Conservation (phyloP, 768 basidiomycete genomes). For the Fomitopsis pulvina region DNA sequence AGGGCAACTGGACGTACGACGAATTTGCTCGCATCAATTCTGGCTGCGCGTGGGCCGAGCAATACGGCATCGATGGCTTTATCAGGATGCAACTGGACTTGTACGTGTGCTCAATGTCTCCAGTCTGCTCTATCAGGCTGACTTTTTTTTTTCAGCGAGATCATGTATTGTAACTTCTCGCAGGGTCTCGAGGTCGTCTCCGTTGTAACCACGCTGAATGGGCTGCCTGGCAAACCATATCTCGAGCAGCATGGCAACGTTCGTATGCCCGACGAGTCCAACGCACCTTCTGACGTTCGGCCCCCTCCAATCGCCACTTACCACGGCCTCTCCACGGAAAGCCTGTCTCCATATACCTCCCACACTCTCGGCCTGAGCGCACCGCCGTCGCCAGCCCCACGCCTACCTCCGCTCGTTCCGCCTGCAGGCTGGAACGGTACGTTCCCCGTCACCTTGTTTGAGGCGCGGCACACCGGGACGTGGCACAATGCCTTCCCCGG, state of each 20-base stretch:
- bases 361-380: too few relatives aligned
- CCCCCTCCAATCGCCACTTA: too few relatives aligned
- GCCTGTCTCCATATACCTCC: too few relatives aligned
- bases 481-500: neutral
- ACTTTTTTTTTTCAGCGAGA: neutral
- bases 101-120: neutral
- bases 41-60: neutral
- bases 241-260: too few relatives aligned
- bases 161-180: neutral
- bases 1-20: neutral
- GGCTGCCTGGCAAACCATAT: neutral
- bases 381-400: too few relatives aligned
- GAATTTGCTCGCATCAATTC: neutral
- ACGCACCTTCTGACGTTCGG: too few relatives aligned
- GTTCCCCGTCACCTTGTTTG: neutral
- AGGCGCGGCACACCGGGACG: neutral
- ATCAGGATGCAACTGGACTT: neutral
- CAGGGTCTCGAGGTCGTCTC: neutral
- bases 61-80: neutral
- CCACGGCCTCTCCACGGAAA: neutral
- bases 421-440: neutral
- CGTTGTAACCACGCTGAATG: neutral
- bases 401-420: neutral
- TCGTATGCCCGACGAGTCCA: too few relatives aligned
- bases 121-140: neutral